phyloP scores from a whole-genome alignment of 2,329 filamentous ascomycete species.

The Aaosphaeria pasadenensis region DNA sequence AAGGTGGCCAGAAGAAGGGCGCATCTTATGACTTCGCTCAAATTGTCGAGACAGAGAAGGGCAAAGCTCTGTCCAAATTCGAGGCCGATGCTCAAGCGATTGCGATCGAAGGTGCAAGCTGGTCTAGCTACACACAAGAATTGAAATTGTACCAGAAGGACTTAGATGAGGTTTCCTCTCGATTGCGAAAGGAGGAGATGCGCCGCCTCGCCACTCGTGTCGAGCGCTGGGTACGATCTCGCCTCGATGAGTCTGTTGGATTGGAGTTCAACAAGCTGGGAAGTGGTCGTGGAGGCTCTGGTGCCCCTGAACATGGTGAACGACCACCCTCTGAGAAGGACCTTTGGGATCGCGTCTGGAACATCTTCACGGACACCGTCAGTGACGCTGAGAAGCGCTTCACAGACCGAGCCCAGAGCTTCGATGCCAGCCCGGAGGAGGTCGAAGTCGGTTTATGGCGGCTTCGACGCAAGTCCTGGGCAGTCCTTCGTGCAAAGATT shows the following conservation, averaged over 20 bases:
- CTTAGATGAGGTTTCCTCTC: conserved; percentile 80
- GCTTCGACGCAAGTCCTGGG: conserved; percentile 90
- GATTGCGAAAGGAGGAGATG: conserved; percentile 93
- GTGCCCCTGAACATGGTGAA: conserved; percentile 74
- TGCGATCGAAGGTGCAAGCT: conserved; percentile 73
- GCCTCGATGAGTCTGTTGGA: conserved; percentile 81
- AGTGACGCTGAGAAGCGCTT: conserved; percentile 83
- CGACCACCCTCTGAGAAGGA: conserved; percentile 72
- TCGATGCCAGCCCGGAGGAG: conserved; percentile 88
- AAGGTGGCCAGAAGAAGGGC: conserved; percentile 88
- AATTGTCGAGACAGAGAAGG: conserved; percentile 83
- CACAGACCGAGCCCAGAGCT: conserved; percentile 83
- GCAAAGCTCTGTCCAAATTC: conserved; percentile 70
- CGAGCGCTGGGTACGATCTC: conserved; percentile 89
- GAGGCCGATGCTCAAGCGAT: conserved; percentile 71
- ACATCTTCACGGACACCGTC: conserved; percentile 76
- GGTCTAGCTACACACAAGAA: conserved; percentile 85
- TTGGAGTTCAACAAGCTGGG: conserved; percentile 96
- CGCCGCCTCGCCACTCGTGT: conserved; percentile 83
- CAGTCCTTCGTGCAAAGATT: conserved; percentile 81
- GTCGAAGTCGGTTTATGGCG: conserved; percentile 92
- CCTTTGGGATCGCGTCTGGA: conserved; percentile 96
- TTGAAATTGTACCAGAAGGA: conserved; percentile 82
- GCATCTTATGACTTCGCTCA: conserved; percentile 91
- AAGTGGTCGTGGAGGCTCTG: conserved; percentile 77